Evolutionary conservation across 306 rosid genomes (phyloP).

Genomic region (Bauhinia variegata): DNA sequence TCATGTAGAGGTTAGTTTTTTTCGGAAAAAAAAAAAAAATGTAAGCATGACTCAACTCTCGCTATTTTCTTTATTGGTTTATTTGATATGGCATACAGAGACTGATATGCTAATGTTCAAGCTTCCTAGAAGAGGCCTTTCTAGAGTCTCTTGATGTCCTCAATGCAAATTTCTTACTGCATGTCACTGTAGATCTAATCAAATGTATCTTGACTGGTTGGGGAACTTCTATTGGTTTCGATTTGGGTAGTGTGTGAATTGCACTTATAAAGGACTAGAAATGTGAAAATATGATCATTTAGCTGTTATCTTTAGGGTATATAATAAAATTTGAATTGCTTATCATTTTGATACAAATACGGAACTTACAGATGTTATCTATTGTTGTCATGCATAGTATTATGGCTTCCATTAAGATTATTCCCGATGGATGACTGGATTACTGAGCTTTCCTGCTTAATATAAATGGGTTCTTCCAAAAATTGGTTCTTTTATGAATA

Average conservation of each 20-base stretch:
- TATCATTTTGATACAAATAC: too few species aligned
- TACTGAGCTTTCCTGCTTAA: conserved; percentile 16
- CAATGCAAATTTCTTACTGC: too few species aligned
- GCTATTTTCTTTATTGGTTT: background rate
- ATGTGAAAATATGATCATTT: too few species aligned
- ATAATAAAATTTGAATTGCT: conserved; percentile 22
- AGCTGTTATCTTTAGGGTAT: background rate
- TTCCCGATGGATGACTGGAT: conserved; percentile 16
- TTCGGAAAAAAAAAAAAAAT: too few species aligned
- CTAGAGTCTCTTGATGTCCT: too few species aligned
- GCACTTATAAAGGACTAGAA: too few species aligned
- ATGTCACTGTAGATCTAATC: too few species aligned
- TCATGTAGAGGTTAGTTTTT: conserved; percentile 87
- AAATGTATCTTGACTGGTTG: too few species aligned
- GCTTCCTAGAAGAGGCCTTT: background rate
- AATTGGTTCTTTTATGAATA: conserved; percentile 28
- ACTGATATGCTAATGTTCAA: background rate
- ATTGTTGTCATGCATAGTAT: conserved; percentile 10
- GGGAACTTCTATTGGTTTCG: too few species aligned
- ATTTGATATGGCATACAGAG: conserved; percentile 24
- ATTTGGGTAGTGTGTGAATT: too few species aligned
- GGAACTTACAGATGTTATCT: too few species aligned
- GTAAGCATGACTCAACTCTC: conserved; percentile 1
- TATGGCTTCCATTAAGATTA: conserved; percentile 24
- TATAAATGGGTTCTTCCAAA: conserved; percentile 17